Base-by-base conservation (phyloP, 768 basidiomycete species). In the Russula griseocarnosa region DNA sequence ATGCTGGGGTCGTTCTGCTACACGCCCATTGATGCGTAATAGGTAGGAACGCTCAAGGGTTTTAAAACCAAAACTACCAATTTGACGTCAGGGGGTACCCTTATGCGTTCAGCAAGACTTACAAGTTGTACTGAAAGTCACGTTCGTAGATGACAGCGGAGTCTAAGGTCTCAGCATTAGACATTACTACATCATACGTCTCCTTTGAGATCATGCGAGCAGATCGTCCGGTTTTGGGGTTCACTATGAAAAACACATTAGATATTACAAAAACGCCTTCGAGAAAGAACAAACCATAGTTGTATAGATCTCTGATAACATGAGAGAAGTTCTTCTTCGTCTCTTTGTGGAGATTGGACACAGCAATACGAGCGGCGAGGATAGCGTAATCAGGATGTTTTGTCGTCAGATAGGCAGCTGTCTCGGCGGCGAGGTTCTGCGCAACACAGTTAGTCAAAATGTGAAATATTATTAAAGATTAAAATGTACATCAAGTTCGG, bases 261-360 rank as follows among this genome's bases (percentile, higher is more conserved):
- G 36, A 18, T 60, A 3, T 51, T 26, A 50, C 10, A 32, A 10
- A 10, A 8, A 22, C 28, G 6, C 51, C 9, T 20, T 28, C 38
- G 7, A 32, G 30, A 30, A 28, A 14, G 55, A 32, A 38, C 84
- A 28, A 67, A 94, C 94, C 79, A 79, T 95, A 98, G 52, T 83
- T 78, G 74, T 98, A 92, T 42, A 99, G 79, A 73, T 98, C 95
- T 63, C 85, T 85, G 71, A 99, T 82, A 67, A 99, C 96, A 64
- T 87, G 83, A 1, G 93, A 94, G 74, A 99, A 98, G 69, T 79
- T 91, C 81, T 98, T 98, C 79, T 94, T 98, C 20, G 97, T 98
- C 78, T 99, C 96, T 72, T 99, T 98, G 83, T 99, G 97, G 13
- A 98, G 79, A 73, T 98, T 99, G 55, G 96, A 98, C 71, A 99